Conservation (phyloP, 2,329 filamentous ascomycete species). For the Eurotiales sp. region DNA sequence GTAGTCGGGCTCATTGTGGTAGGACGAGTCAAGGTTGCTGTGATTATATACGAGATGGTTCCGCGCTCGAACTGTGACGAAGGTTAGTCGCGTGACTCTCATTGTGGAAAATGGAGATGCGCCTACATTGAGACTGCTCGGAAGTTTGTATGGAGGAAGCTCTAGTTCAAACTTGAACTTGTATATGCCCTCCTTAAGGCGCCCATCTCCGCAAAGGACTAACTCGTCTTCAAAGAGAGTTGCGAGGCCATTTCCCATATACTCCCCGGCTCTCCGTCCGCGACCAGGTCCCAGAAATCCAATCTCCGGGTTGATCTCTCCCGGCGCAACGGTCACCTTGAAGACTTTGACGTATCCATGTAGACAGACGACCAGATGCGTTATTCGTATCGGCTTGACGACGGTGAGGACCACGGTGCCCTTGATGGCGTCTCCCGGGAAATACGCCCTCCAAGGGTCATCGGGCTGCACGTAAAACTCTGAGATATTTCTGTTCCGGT, state of each 20-base stretch:
- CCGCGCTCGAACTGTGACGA: conserved; percentile 80
- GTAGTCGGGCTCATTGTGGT: conserved; percentile 78
- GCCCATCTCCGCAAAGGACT: conserved; percentile 61
- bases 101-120: conserved; percentile 4
- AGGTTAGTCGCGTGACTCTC: conserved; percentile 9
- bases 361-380: conserved; percentile 60
- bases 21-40: conserved; percentile 82
- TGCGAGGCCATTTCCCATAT: conserved; percentile 62
- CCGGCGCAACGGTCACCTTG: conserved; percentile 57
- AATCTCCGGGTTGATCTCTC: conserved; percentile 49
- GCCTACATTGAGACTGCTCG: conserved; percentile 91
- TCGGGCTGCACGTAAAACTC: conserved; percentile 61
- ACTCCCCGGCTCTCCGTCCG: conserved; percentile 50
- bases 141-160: conserved; percentile 57
- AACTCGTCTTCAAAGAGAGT: conserved; percentile 64
- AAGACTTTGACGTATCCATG: conserved; percentile 64
- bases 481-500: conserved; percentile 53
- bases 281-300: conserved; percentile 52
- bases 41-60: conserved; percentile 86
- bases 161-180: conserved; percentile 63
- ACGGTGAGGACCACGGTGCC: conserved; percentile 59
- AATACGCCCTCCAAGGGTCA: conserved; percentile 60
- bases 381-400: conserved; percentile 58
- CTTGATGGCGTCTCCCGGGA: conserved; percentile 59
- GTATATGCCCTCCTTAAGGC: conserved; percentile 61